Percentiles rank a stretch among this genome's conserved stretches.
These are phyloP conservation scores for Pelargonium cotyledonis DNA, from an alignment of 441 rosid genomes.

Conservation along the genomic window DNA sequence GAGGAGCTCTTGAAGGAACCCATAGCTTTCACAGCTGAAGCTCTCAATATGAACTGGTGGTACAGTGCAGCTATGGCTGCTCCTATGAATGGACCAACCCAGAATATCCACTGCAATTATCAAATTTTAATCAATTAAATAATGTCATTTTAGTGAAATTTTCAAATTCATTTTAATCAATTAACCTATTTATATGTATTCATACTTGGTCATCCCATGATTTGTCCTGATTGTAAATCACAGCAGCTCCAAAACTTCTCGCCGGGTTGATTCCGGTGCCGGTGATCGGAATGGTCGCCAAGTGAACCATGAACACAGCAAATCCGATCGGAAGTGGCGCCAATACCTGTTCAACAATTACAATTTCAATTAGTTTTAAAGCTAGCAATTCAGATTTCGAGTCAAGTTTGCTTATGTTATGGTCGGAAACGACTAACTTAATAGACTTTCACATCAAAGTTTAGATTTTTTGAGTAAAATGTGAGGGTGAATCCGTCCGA, in stretches of 20 bases:
- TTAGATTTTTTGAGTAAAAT: too few species aligned
- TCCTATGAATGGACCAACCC: constrained; percentile 65
- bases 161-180: too few species aligned
- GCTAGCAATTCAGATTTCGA: too few species aligned
- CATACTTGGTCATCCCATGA: constrained; percentile 76
- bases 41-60: constrained; percentile 47
- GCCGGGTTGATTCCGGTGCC: constrained; percentile 79
- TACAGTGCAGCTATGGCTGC: constrained; percentile 56
- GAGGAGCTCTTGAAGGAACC: constrained; percentile 55
- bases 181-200: neutral
- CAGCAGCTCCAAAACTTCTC: constrained; percentile 74
- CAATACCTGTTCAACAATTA: constrained; percentile 35
- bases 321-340: constrained; percentile 71
- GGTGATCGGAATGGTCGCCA: constrained; percentile 66
- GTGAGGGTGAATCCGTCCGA: too few species aligned
- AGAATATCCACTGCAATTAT: constrained; percentile 50
- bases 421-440: too few species aligned
- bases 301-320: constrained; percentile 75
- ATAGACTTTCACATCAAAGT: too few species aligned
- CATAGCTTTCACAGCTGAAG: constrained; percentile 44
- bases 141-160: neutral
- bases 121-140: neutral
- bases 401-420: too few species aligned
- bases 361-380: neutral
- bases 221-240: constrained; percentile 40